These are phyloP conservation scores for Nidula niveotomentosa DNA, from an alignment of 1,284 basidiomycete genomes.

Conservation along the genomic window DNA sequence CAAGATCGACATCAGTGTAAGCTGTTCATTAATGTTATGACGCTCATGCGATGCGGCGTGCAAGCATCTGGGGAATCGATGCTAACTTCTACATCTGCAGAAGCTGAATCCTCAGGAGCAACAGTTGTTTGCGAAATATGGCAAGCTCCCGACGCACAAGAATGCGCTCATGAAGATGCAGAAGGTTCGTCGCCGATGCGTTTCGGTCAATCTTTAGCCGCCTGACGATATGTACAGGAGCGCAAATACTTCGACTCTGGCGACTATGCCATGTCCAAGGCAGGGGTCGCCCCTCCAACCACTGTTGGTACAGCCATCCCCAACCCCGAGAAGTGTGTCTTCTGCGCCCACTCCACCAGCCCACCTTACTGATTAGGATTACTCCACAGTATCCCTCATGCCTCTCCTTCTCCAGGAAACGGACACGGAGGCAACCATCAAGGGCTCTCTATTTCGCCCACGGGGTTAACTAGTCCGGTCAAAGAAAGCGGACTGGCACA, in stretches of 20 bases:
- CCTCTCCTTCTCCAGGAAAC: conserved; percentile 54
- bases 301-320: conserved; percentile 93
- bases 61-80: conserved; percentile 11
- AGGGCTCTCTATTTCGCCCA: conserved; percentile 69
- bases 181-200: conserved; percentile 59
- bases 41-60: too few relatives aligned
- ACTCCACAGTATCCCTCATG: conserved; percentile 67
- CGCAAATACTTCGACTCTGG: conserved; percentile 99
- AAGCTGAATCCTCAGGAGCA: conserved; percentile 90
- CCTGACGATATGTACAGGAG: conserved; percentile 53
- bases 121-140: conserved; percentile 93
- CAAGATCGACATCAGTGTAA: conserved; percentile 89
- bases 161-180: conserved; percentile 93
- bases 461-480: conserved; percentile 59
- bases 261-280: conserved; percentile 95
- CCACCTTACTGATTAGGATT: not conserved
- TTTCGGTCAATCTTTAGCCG: not conserved
- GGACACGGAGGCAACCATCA: conserved; percentile 45
- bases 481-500: conserved; percentile 63
- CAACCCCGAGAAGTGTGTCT: conserved; percentile 83
- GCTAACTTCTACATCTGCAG: conserved; percentile 40
- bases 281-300: conserved; percentile 86
- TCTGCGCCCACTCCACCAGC: not conserved
- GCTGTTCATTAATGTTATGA: conserved; percentile 22
- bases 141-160: conserved; percentile 92